phyloP scores from a whole-genome alignment of 805 yeast genomes.

The Ogataea chonburiensis region DNA sequence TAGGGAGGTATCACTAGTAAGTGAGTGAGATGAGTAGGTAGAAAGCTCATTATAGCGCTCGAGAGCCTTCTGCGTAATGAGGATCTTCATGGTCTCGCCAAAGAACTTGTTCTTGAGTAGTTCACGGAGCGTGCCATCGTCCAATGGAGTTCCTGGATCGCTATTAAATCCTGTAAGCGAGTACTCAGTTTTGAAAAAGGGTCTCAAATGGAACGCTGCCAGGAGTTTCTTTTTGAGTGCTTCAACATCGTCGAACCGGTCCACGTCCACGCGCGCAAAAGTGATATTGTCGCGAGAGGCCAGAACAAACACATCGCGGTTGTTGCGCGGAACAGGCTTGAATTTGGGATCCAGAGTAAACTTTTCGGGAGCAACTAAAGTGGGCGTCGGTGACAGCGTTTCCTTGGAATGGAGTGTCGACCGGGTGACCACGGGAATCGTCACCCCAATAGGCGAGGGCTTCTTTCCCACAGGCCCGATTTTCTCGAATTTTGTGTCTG shows the following conservation, averaged over 20 bases:
- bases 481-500: constrained; percentile 31
- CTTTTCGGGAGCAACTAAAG: constrained; percentile 5
- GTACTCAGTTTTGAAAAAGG: constrained; percentile 23
- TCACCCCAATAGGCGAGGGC: constrained; percentile 35
- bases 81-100: constrained; percentile 26
- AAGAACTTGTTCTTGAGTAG: constrained; percentile 37
- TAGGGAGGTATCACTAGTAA: constrained; percentile 41
- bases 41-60: constrained; percentile 20
- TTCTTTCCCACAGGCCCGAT: constrained; percentile 36
- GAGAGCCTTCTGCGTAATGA: constrained; percentile 16
- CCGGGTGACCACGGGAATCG: constrained; percentile 34
- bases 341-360: constrained; percentile 35
- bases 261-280: constrained; percentile 51
- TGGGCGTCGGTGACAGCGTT: constrained; percentile 8
- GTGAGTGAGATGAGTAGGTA: constrained; percentile 56
- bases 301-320: constrained; percentile 43
- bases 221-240: constrained; percentile 43
- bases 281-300: constrained; percentile 61
- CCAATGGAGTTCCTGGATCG: constrained; percentile 54
- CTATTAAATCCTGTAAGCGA: constrained; percentile 71
- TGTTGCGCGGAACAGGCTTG: constrained; percentile 36
- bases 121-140: constrained; percentile 44
- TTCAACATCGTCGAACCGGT: constrained; percentile 28
- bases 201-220: constrained; percentile 32
- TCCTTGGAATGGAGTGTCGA: constrained; percentile 26